Evolutionary conservation across 306 rosid species (phyloP), one percentile per base, ranked within the genome.

Genomic region (Medicago lupulina): DNA sequence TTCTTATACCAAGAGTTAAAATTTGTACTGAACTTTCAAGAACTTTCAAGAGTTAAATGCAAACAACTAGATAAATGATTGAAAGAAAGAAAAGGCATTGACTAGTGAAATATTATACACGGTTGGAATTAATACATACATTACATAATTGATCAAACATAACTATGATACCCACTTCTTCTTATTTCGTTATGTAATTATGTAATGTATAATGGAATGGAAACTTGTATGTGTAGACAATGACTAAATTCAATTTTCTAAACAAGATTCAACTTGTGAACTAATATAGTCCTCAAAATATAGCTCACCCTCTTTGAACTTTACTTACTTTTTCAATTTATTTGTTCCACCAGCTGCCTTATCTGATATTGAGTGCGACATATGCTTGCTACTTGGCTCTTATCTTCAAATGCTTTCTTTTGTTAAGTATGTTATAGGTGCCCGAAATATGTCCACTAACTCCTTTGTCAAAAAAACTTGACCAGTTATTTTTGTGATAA

Each of bases 171-270:
- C 85, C 86, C 73, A 77, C 69, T 23, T 23, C 53, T 13, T 47
- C 31, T 34, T 70, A 57, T 43, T 77, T 12, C 75, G 36, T 36
- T 57, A 57, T 25, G 36, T 70, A 71, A 38, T 36, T 57, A 57
- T 28, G 36, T 70, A 72, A 47, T 28, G 23, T 53, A 53, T 17
- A 41, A 11, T 61, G 49, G 40, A 78, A 68, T 62, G 62, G 62
- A 78, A 55, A 84, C 64, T 77, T 74, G 85, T 73, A 39, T 62
- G 11, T 25, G 77, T 53, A 73, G 80, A 81, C 72, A 84, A 73
- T 46, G 68, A 81, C 85, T 78, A 65, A 23, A 74, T 73, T 81
- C 70, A 60, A 31, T 53, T 21, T 73, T 74, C 63, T 9, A 70
- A 74, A 58, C 18, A 12, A 47, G 66, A 53, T 25, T 80, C 46